Conservation (phyloP, 2,329 filamentous ascomycete species). For the Dryadomyces quercivorus region DNA sequence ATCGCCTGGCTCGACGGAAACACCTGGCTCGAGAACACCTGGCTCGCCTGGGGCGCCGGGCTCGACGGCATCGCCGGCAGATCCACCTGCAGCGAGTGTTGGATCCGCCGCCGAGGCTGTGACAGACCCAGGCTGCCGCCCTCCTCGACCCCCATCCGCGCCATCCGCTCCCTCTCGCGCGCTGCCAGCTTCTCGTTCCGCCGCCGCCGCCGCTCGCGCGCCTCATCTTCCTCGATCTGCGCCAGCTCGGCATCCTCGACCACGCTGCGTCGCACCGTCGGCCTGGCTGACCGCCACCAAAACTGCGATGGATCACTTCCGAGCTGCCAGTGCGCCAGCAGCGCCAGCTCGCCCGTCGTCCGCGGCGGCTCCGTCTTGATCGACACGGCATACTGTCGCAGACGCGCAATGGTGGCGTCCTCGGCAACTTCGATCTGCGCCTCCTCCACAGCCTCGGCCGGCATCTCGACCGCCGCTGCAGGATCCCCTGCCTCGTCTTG, state of each 20-base stretch:
- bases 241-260: constrained; percentile 6
- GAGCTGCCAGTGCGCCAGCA: constrained; percentile 23
- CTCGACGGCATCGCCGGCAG: constrained; percentile 3
- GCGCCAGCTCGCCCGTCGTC: constrained; percentile 13
- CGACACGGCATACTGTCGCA: constrained; percentile 21
- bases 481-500: constrained; percentile 1
- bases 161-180: constrained; percentile 13
- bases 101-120: constrained; percentile 4
- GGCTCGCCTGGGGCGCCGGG: constrained; percentile 4
- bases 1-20: constrained; percentile 20
- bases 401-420: constrained; percentile 19
- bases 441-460: constrained; percentile 8
- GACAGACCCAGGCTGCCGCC: background rate
- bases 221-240: constrained; percentile 6
- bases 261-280: background rate
- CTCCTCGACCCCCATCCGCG: constrained; percentile 1
- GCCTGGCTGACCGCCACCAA: constrained; percentile 13
- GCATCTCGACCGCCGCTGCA: background rate
- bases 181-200: constrained; percentile 16
- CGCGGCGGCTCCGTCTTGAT: constrained; percentile 17
- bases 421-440: background rate
- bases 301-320: constrained; percentile 22
- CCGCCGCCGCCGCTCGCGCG: constrained; percentile 16
- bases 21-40: constrained; percentile 5
- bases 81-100: constrained; percentile 3